Evolutionary conservation across 805 yeast genomes (phyloP).

Genomic region (Metschnikowia sp.): DNA sequence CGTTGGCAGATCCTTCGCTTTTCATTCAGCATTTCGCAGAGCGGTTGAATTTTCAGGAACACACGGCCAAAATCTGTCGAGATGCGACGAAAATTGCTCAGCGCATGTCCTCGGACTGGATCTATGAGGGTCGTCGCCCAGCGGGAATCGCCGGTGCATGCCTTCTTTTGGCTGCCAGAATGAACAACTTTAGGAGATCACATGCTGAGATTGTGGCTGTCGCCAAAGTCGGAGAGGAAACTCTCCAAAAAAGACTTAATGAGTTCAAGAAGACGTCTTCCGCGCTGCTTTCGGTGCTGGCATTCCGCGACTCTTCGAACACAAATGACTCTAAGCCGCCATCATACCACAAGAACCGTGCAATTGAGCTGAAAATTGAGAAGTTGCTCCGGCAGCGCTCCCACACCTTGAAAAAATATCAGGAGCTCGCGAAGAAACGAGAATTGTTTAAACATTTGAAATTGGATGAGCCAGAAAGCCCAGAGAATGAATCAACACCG

Average conservation of each 20-base stretch:
- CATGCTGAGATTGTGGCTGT: constrained; percentile 93
- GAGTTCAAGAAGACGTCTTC: constrained; percentile 82
- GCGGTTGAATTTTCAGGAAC: constrained; percentile 74
- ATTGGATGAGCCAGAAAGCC: neutral
- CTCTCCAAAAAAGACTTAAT: constrained; percentile 82
- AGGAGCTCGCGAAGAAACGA: constrained; percentile 19
- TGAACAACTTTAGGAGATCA: constrained; percentile 90
- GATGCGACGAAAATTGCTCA: constrained; percentile 87
- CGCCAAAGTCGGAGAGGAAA: constrained; percentile 92
- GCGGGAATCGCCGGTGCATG: constrained; percentile 99
- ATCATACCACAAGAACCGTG: constrained; percentile 63
- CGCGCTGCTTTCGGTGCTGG: constrained; percentile 66
- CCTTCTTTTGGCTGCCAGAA: constrained; percentile 85
- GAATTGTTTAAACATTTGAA: constrained; percentile 8
- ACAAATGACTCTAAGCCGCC: constrained; percentile 72
- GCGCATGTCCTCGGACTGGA: constrained; percentile 94
- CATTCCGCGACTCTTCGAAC: constrained; percentile 55
- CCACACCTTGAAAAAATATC: constrained; percentile 21
- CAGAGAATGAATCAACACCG: neutral
- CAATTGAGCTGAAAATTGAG: constrained; percentile 42
- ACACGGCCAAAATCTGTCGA: constrained; percentile 67
- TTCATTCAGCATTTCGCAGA: constrained; percentile 94
- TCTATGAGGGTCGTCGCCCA: constrained; percentile 93
- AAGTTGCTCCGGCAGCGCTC: constrained; percentile 21
- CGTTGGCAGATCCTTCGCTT: constrained; percentile 90